Evolutionary conservation across 2,329 filamentous ascomycete species (phyloP).

Genomic region (Cytospora mali): DNA sequence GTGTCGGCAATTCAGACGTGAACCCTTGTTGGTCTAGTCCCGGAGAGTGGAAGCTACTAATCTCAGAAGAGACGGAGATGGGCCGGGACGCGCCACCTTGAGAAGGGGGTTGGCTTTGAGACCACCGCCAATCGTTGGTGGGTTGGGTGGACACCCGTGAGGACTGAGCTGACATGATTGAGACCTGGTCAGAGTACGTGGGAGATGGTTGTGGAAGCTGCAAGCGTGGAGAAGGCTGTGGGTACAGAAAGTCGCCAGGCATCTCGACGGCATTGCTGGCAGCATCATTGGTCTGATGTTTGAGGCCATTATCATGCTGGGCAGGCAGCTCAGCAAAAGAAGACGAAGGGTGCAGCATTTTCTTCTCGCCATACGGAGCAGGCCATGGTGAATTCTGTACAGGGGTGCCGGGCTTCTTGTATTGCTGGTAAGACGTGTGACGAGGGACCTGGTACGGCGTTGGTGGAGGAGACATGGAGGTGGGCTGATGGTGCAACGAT

Average conservation of each 20-base stretch:
- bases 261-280: slow-evolving; percentile 40
- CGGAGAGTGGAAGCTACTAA: slow-evolving; percentile 42
- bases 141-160: slow-evolving; percentile 33
- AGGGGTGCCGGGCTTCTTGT: slow-evolving; percentile 38
- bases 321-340: slow-evolving; percentile 45
- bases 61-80: slow-evolving; percentile 40
- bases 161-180: slow-evolving; percentile 33
- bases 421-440: slow-evolving; percentile 40
- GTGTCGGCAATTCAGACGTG: slow-evolving; percentile 48
- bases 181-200: slow-evolving; percentile 33
- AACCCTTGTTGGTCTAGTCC: slow-evolving; percentile 46
- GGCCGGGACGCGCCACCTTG: slow-evolving; percentile 38
- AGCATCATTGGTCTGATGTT: slow-evolving; percentile 11
- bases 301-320: slow-evolving; percentile 3
- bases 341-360: slow-evolving; percentile 34
- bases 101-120: slow-evolving; percentile 39
- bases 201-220: slow-evolving; percentile 39
- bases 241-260: slow-evolving; percentile 52
- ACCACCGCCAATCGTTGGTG: slow-evolving; percentile 46
- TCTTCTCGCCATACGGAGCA: slow-evolving; percentile 28
- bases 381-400: slow-evolving; percentile 32
- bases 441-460: slow-evolving; percentile 45
- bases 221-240: slow-evolving; percentile 37
- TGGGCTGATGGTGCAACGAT: slow-evolving; percentile 10
- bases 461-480: slow-evolving; percentile 17